Conservation (phyloP, 495 filamentous ascomycete species). For the Achaetomiella virescens region DNA sequence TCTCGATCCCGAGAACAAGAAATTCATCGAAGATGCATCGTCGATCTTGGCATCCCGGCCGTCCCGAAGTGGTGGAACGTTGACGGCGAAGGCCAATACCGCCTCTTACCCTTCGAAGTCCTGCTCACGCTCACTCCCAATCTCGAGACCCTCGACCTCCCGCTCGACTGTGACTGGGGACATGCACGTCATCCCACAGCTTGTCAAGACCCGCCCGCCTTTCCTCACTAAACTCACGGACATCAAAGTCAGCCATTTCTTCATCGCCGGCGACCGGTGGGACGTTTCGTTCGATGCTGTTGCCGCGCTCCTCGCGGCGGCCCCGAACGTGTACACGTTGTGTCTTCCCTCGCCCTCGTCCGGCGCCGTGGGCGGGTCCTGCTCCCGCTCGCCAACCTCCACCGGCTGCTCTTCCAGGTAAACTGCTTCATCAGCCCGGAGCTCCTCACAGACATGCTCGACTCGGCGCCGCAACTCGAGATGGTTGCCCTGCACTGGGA, state of each 20-base stretch:
- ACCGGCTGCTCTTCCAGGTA: slow-evolving; percentile 1
- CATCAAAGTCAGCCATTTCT: background rate
- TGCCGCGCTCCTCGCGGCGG: background rate
- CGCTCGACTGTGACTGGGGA: slow-evolving; percentile 10
- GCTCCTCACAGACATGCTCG: background rate
- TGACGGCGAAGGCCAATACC: background rate
- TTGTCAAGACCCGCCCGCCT: background rate
- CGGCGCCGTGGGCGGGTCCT: background rate
- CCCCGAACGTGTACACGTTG: slow-evolving; percentile 6
- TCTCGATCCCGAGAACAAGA: background rate
- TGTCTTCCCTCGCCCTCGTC: background rate
- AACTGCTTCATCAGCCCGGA: background rate
- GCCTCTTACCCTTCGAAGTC: slow-evolving; percentile 6
- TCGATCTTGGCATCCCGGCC: background rate
- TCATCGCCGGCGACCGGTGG: slow-evolving; percentile 5
- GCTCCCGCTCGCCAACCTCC: slow-evolving; percentile 1
- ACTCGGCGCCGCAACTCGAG: background rate
- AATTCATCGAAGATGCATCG: background rate
- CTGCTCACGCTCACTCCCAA: slow-evolving; percentile 7
- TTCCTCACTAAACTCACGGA: background rate
- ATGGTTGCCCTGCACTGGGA: slow-evolving; percentile 8
- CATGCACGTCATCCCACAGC: background rate
- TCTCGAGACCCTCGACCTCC: slow-evolving; percentile 1
- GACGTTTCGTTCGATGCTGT: background rate
- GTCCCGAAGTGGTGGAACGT: background rate